These are phyloP conservation scores for Beta lomatogona DNA, from an alignment of 179 eudicot species.

Conservation along the genomic window DNA sequence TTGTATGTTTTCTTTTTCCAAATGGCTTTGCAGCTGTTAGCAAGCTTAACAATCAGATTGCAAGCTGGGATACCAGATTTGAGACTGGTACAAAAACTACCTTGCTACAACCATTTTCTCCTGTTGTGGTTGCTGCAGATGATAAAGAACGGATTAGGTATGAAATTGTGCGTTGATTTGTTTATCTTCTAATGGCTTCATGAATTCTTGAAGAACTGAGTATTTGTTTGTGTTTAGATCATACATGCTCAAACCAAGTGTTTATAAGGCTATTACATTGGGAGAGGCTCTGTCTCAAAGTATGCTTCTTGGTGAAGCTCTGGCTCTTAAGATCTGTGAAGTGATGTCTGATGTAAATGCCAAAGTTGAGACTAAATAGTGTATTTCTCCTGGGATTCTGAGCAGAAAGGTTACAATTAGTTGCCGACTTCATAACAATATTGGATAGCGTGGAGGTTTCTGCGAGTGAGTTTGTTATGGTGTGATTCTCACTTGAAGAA, in stretches of 20 bases:
- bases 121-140: conserved; percentile 90
- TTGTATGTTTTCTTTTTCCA: conserved; percentile 6
- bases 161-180: neutral
- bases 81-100: conserved; percentile 81
- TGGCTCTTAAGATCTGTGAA: neutral
- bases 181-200: neutral
- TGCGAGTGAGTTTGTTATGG: neutral
- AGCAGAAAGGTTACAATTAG: neutral
- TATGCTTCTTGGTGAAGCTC: neutral
- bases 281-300: neutral
- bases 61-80: conserved; percentile 95
- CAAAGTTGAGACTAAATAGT: neutral
- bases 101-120: conserved; percentile 83
- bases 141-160: conserved; percentile 87
- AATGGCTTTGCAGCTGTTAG: conserved; percentile 56
- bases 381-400: neutral
- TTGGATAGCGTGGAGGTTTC: neutral
- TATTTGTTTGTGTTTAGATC: neutral
- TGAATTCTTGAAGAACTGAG: neutral
- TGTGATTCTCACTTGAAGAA: neutral
- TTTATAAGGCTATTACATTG: too few relatives aligned
- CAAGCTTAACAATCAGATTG: conserved; percentile 80
- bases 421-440: neutral
- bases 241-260: neutral
- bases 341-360: neutral